Conservation (phyloP, 164 flowering plant species). For the Dillenia turbinata region DNA sequence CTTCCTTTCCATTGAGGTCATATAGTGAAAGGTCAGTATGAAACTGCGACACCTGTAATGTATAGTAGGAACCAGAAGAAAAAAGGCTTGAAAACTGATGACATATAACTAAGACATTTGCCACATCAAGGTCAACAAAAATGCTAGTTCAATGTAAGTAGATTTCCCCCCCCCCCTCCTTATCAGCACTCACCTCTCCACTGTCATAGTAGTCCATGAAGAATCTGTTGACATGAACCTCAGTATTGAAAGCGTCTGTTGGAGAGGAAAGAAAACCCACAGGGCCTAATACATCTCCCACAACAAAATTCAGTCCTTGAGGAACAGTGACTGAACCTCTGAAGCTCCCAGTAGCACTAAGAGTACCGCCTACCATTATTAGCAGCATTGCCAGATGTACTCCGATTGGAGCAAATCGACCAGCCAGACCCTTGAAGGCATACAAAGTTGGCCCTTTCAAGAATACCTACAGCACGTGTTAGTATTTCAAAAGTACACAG, state of each 20-base stretch:
- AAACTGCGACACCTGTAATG: constrained; percentile 68
- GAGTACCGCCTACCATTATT: constrained; percentile 91
- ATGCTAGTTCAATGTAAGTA: no score
- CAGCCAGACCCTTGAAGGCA: constrained; percentile 92
- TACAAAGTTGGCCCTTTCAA: constrained; percentile 81
- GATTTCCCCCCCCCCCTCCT: no score
- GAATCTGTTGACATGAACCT: constrained; percentile 91
- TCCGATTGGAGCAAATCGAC: constrained; percentile 93
- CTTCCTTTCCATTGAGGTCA: constrained; percentile 85
- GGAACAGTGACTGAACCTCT: constrained; percentile 93
- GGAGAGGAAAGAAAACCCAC: constrained; percentile 84
- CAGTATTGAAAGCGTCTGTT: constrained; percentile 73
- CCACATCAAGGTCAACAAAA: no score
- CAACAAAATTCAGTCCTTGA: constrained; percentile 87
- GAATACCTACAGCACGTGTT: constrained; percentile 49
- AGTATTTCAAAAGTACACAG: not conserved
- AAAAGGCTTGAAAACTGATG: not conserved
- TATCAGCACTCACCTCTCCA: constrained; percentile 62
- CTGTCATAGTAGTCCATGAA: constrained; percentile 88
- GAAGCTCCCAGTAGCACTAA: constrained; percentile 88
- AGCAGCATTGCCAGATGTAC: constrained; percentile 91
- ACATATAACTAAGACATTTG: no score
- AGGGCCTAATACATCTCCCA: constrained; percentile 84
- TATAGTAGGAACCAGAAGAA: constrained; percentile 8
- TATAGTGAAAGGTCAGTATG: constrained; percentile 78